Percentiles rank a stretch among this genome's conserved stretches.
phyloP scores from a whole-genome alignment of 257 asterid genomes.

The Dorcoceras hygrometricum region DNA sequence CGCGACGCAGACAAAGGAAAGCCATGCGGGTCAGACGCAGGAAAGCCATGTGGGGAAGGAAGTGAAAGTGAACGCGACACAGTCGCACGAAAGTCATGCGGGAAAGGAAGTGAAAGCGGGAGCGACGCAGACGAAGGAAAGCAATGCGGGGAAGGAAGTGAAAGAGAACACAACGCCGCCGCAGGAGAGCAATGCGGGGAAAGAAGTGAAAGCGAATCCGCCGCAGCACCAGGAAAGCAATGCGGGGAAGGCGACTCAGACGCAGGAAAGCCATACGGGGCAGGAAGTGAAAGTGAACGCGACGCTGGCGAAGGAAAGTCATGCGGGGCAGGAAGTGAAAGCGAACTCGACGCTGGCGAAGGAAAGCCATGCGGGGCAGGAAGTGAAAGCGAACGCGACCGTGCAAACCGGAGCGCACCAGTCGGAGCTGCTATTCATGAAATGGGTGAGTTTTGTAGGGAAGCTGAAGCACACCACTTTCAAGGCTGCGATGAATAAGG shows the following conservation, averaged over 20 bases:
- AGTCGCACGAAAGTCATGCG: too few relatives aligned
- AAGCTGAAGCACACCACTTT: conserved; percentile 69
- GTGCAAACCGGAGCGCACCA: conserved; percentile 36
- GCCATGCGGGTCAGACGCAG: too few relatives aligned
- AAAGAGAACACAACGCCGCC: too few relatives aligned
- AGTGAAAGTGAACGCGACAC: conserved; percentile 42
- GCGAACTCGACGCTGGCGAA: conserved; percentile 46
- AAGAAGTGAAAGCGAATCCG: too few relatives aligned
- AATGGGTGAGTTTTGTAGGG: conserved; percentile 81
- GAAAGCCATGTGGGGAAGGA: conserved; percentile 28
- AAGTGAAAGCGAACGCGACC: conserved; percentile 42
- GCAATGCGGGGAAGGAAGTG: conserved; percentile 27
- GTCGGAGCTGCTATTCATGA: conserved; percentile 74
- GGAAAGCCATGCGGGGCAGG: conserved; percentile 26
- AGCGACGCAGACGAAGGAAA: too few relatives aligned
- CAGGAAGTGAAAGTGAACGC: conserved; percentile 36
- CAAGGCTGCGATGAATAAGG: conserved; percentile 60
- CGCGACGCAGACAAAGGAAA: too few relatives aligned
- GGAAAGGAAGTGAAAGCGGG: too few relatives aligned
- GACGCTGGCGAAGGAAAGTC: neutral
- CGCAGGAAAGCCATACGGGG: too few relatives aligned
- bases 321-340: conserved; percentile 25
- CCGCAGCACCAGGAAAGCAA: too few relatives aligned
- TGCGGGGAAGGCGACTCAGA: too few relatives aligned
- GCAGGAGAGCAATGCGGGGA: too few relatives aligned